Base-by-base conservation (phyloP, 495 filamentous ascomycete genomes). In the Penicillium maclennaniae region DNA sequence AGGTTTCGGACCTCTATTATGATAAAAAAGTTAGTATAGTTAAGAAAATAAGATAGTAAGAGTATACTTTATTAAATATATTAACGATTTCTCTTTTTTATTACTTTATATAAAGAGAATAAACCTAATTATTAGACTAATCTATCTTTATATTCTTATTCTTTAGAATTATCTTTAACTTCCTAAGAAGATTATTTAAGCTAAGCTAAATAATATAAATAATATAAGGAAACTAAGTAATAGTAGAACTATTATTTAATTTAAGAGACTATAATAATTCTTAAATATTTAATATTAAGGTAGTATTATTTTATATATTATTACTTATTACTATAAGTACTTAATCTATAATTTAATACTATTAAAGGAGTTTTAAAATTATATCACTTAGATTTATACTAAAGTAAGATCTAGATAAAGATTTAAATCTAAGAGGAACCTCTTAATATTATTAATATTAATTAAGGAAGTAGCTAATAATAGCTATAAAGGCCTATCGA, bases 181-280 rank as follows among this genome's bases (percentile, higher is more conserved):
- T 43, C 6, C 17, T 26, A 44, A 51, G 27, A 41, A 34, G 17
- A n/a, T 45, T 10, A 45, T 51, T 51, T 17, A 46, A 27, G 20
- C 44, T 46, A 46, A 46, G 44, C 44, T 46, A 20, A 4, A 46
- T 46, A 36, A 46, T 3, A 31, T 46, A 46, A 46, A 14, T n/a
- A n/a, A n/a, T n/a, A 46, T 17, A 36, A 28, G n/a, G 44, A 37
- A 36, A 25, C 27, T 17, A 25, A 46, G 20, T 14, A 36, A 46
- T 46, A 34, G 6, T 46, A 34, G 25, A 31, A 51, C 16, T 26
- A 51, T 43, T 51, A 45, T 51, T 28, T 3, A 43, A 14, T 44
- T 43, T 7, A 43, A 43, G 19, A 1, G 40, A 34, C 42, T 51
- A 19, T 8, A 43, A n/a, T 43, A 40, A n/a, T n/a, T 44, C 34